Conservation (phyloP, 176 grass and related monocot species). For the Tillandsia leiboldiana region DNA sequence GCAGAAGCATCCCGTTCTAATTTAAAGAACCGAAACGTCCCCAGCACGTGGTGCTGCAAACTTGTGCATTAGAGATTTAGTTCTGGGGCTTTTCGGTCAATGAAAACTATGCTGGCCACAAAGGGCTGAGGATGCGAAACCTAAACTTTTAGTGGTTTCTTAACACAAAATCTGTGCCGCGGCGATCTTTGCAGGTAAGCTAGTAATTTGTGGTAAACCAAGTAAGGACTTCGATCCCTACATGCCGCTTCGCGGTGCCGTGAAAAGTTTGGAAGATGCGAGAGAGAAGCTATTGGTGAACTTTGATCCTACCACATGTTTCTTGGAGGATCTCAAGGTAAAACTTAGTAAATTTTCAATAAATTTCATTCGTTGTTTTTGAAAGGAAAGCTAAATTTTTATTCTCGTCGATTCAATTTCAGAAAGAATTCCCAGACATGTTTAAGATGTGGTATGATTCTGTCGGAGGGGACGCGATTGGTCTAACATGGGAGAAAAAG, state of each 20-base stretch:
- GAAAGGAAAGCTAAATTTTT: neutral
- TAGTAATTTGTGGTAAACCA: slow-evolving; percentile 57
- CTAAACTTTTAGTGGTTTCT: too few species aligned
- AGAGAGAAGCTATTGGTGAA: slow-evolving; percentile 80
- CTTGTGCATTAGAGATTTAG: too few species aligned
- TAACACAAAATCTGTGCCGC: too few species aligned
- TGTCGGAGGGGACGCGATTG: slow-evolving; percentile 74
- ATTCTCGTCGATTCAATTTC: slow-evolving; percentile 16
- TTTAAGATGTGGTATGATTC: slow-evolving; percentile 86
- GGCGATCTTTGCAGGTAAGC: slow-evolving; percentile 37
- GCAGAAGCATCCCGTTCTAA: neutral
- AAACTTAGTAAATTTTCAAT: neutral
- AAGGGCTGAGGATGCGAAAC: too few species aligned
- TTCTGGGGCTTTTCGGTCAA: too few species aligned
- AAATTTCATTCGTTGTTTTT: neutral
- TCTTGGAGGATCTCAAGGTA: slow-evolving; percentile 71
- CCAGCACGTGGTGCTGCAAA: too few species aligned
- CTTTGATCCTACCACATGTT: slow-evolving; percentile 61
- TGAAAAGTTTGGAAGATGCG: slow-evolving; percentile 42
- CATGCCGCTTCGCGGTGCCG: slow-evolving; percentile 30
- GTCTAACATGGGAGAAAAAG: slow-evolving; percentile 80
- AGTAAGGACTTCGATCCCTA: slow-evolving; percentile 79
- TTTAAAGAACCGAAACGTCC: too few species aligned
- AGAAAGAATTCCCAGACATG: slow-evolving; percentile 53
- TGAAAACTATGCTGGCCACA: too few species aligned